Base-by-base conservation (phyloP, 2,329 filamentous ascomycete species). In the Rachicladosporium sp. region DNA sequence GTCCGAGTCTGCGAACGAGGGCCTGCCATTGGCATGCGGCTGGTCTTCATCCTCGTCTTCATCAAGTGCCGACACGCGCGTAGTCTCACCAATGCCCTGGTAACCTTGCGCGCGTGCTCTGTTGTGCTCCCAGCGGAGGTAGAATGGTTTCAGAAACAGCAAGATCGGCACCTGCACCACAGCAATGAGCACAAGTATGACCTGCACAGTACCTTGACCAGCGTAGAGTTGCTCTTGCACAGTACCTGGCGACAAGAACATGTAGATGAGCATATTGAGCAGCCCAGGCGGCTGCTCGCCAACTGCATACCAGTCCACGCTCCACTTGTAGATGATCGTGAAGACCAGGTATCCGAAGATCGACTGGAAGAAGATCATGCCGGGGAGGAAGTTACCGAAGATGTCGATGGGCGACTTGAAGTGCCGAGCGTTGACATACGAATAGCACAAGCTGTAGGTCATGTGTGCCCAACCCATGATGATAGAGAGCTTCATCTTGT, bases 401-500 rank as follows among this genome's bases (percentile, higher is more conserved):
- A 98, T 88, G 55, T 98, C 93, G 50, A 96, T 85, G 35, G 84
- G 84, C 47, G 80, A 84, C 70, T 88, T 89, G 73, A 96, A 98
- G 64, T 95, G 86, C 42, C 80, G 80, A 37, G 87, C 89, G 58
- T 98, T 98, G 71, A 94, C 76, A 57, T 83, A 91, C 15, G 91
- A 81, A 57, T 93, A 80, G 69, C 83, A 88, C 35, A 98, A 76
- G 11, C 91, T 96, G 67, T 94, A 98, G 3, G 91, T 98, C 91
- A 98, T 98, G 68, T 95, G 88, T 43, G 77, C 77, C 91, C 93
- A 98, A 61, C 91, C 91, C 49, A 98, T 74, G 50, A 98, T 76
- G 59, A 98, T 95, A 69, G 85, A 93, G 66, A 98, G 83, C 73
- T 98, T 98, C 91, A 98, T 98, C 79, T 98, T 98, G 74, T 91